Evolutionary conservation across 2,329 filamentous ascomycete genomes (phyloP), one percentile per base, ranked within the genome.

Genomic region (Aphanocladium album): DNA sequence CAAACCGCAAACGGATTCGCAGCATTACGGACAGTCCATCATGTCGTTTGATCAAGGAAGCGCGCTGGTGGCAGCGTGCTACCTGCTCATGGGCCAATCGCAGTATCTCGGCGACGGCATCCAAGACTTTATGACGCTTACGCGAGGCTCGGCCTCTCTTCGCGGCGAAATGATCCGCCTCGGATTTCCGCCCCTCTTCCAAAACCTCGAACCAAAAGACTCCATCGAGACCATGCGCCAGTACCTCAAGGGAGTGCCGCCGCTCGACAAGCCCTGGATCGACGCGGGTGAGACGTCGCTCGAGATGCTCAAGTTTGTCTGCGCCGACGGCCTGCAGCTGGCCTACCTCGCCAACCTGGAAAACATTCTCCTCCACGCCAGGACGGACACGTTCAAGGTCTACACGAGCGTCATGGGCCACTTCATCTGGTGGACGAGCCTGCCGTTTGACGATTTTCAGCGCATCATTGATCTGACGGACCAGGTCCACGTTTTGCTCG

Each of bases 11-110:
- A 51, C 46, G 16, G 46, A 58, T 19, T 58, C 56, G 9, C 21
- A 30, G 27, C 46, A 58, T 23, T 58, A 51, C n/a, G 56, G 56
- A 7, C 45, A 51, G 12, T 58, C 56, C 46, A 58, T 58, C 56
- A 19, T 51, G 35, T 58, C 56, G 1, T 43, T 23, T 41, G 56
- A 58, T 23, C 56, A 58, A 19, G 56, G 46, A 2, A 58, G 56
- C 46, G 46, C 56, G 12, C 35, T 58, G 17, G 56, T 58, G 5
- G 56, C 56, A 2, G 35, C 56, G 1, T 58, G 56, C 23, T 58
- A 58, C 35, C 8, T 58, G 23, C 56, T 58, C 46, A 58, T 58
- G 23, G 56, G 56, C 2, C 56, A 58, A 16, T 51, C 46, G 6
- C 56, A 41, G 46, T 58, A 58, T 14, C 46, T 58, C 0, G 55